Conservation (phyloP, 2,329 filamentous ascomycete species). For the Fusarium goolgardi region DNA sequence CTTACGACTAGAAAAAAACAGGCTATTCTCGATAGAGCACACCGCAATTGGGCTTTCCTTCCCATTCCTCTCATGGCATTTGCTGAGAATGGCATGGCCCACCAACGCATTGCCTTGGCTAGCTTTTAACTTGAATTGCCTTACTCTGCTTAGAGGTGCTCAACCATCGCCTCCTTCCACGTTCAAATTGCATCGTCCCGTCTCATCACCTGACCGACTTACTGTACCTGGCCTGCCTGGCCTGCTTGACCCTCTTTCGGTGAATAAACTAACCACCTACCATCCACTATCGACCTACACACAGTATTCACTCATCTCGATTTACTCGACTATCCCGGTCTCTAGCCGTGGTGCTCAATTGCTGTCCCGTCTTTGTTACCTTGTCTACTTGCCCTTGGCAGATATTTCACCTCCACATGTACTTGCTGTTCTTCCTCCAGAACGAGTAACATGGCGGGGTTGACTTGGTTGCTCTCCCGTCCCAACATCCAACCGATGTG, state of each 20-base stretch:
- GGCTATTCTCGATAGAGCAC: conserved; percentile 30
- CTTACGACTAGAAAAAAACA: conserved; percentile 11
- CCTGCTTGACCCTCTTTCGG: conserved; percentile 1
- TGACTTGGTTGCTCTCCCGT: conserved; percentile 33
- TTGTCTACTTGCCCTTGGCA: conserved; percentile 14
- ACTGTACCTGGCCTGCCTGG: neutral
- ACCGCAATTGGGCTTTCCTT: conserved; percentile 23
- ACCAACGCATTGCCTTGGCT: neutral
- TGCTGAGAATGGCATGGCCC: conserved; percentile 32
- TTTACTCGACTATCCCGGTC: conserved; percentile 12
- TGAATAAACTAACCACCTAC: conserved; percentile 16
- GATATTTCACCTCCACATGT: conserved; percentile 13
- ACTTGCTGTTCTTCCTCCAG: conserved; percentile 2
- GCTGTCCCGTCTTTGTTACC: conserved; percentile 8
- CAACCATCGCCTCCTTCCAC: neutral
- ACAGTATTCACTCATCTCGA: conserved; percentile 22
- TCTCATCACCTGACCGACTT: conserved; percentile 10
- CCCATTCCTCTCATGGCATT: conserved; percentile 27
- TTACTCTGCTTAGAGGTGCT: neutral
- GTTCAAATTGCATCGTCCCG: neutral
- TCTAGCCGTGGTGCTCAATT: conserved; percentile 12
- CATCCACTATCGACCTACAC: neutral
- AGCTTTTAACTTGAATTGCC: neutral
- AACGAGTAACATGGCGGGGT: conserved; percentile 15
- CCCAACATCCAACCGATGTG: conserved; percentile 26